Conservation (phyloP, 169 alveolate genomes). For the Plasmodium ovale region DNA sequence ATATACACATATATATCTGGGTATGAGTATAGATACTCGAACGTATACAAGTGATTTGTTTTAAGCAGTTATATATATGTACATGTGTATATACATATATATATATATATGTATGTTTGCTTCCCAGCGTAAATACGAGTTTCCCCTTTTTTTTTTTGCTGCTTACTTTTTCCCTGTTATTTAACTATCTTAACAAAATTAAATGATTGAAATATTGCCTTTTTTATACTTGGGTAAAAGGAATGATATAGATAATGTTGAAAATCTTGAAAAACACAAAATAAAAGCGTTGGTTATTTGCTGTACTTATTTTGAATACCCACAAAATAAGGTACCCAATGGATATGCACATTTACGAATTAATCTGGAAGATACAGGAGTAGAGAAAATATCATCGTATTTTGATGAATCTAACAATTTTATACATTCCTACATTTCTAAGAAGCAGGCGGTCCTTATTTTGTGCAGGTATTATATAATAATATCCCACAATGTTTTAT, state of each 20-base stretch:
- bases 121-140: no score
- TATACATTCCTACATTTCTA: slow-evolving; percentile 62
- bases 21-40: no score
- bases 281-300: slow-evolving; percentile 56
- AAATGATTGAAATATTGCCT: slow-evolving; percentile 73
- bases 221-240: slow-evolving; percentile 52
- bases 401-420: slow-evolving; percentile 78
- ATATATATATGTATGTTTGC: no score
- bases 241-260: slow-evolving; percentile 62
- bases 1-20: no score
- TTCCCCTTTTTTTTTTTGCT: no score
- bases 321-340: slow-evolving; percentile 46
- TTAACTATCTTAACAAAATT: no score
- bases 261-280: slow-evolving; percentile 26
- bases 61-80: no score
- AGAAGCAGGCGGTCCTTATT: slow-evolving; percentile 77
- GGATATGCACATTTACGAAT: slow-evolving; percentile 62
- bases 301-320: slow-evolving; percentile 69
- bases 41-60: no score
- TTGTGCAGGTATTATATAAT: slow-evolving; percentile 79
- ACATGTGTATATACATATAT: no score
- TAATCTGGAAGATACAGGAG: slow-evolving; percentile 79
- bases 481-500: no score
- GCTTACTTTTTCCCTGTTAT: no score
- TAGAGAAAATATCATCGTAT: slow-evolving; percentile 78